These are phyloP conservation scores for Mucor ambiguus DNA, from an alignment of 371 early-diverging fungal species.

Conservation along the genomic window DNA sequence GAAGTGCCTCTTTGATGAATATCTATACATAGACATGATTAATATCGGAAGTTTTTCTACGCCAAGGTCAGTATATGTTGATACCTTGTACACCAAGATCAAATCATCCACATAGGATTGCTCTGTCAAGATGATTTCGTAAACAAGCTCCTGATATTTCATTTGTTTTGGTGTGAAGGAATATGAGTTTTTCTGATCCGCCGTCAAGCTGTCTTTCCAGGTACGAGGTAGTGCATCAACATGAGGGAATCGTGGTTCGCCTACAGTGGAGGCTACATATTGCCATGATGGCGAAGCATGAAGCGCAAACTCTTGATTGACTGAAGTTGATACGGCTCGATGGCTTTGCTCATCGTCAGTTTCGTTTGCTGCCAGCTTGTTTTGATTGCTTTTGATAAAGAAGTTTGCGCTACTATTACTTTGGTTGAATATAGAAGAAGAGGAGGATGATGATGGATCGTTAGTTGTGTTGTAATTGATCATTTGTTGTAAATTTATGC, in stretches of 20 bases:
- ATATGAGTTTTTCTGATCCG: not conserved
- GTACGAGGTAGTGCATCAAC: constrained; percentile 18
- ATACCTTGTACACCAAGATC: constrained; percentile 58
- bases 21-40: constrained; percentile 31
- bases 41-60: not conserved
- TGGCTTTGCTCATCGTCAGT: constrained; percentile 16
- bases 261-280: constrained; percentile 12
- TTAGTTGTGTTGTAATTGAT: constrained; percentile 15
- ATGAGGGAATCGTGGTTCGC: constrained; percentile 11
- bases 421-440: not conserved
- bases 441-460: not conserved
- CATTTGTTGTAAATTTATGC: constrained; percentile 8
- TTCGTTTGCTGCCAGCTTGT: constrained; percentile 9
- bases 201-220: constrained; percentile 28
- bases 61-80: not conserved
- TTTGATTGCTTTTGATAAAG: not conserved
- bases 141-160: constrained; percentile 67
- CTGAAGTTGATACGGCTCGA: not conserved
- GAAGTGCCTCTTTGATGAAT: constrained; percentile 49
- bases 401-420: not conserved
- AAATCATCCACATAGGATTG: constrained; percentile 64
- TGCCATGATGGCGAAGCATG: constrained; percentile 20
- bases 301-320: constrained; percentile 12
- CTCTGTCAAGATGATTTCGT: constrained; percentile 68
- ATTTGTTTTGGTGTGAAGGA: constrained; percentile 27